Base-by-base conservation (phyloP, 352 stramenopile species). In the Pythium sukuiense region DNA sequence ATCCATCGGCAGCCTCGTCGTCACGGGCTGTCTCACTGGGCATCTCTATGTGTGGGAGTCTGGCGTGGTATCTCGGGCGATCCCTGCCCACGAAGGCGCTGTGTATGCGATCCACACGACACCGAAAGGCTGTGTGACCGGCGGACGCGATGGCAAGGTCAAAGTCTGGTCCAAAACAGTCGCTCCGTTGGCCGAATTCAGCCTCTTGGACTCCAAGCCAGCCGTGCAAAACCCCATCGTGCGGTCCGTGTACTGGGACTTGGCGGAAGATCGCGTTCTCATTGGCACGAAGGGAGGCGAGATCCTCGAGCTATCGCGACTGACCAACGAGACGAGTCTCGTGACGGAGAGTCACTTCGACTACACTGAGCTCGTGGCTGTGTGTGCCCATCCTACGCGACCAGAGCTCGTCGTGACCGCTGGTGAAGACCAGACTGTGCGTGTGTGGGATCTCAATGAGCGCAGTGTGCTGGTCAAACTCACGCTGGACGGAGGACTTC, bases 1-100 rank as follows among this genome's bases (percentile, higher is more conserved):
- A 0, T 87, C 81, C 3, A 76, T 94, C 43, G 82, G 79, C 6
- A 72, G 59, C 11, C 52, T 79, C 18, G 68, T 87, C 0, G 70
- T 89, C 52, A 94, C 85, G 4, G 82, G 83, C 27, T 84, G 76
- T 8, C 73, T 75, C 13, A 88, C 81, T 0, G 85, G 85, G 3
- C 85, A 92, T 50, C 55, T 94, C 13, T 92, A 92, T 56, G 72
- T 79, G 35, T 94, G 85, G 85, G 82, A 94, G 43, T 79, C 81
- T 8, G 78, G 77, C 45, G 72, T 78, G 4, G 80, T 94, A 3
- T 69, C 74, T 2, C 68, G 74, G 33, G 81, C 79, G 7, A 58
- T 94, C 13, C 83, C 85, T n/a, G 83, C 78, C 14, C 85, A 94
- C 58, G 80, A 77, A 20, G 82, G 84, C 2, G 79, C 78, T 0